Base-by-base conservation (phyloP, 2,329 filamentous ascomycete species). In the Epicoccum nigrum region DNA sequence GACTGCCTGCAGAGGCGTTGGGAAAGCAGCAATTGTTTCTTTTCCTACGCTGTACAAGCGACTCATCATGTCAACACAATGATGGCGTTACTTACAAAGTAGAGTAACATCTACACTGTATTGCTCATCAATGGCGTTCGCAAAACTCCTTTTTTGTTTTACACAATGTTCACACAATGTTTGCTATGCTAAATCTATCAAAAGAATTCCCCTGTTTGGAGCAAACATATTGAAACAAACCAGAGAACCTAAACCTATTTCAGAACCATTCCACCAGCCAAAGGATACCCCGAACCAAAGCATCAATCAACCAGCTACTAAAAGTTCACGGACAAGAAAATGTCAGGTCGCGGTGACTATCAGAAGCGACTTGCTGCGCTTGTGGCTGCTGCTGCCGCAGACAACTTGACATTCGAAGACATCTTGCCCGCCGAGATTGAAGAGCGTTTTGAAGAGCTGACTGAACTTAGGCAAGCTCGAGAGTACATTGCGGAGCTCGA, bases 401-500 rank as follows among this genome's bases (percentile, higher is more conserved):
- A 62, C 21, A 55, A 58, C n/a, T 45, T 56, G 20, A 51, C 50
- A 12, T 27, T 61, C 4, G 54, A 55, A 11, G 57, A 65, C 7
- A 46, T 60, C 8, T 34, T 65, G 3, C 54, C 63, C 1, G 33
- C 50, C 11, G 45, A 56, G 11, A 44, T 59, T n/a, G 50, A 39
- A 21, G 39, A 47, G 8, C 45, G 59, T 34, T 55, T 62, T 19
- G 34, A 47, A 6, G 37, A 51, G 7, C 44, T 49, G 20, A 40
- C 17, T 2, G 58, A 59, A 19, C 45, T 67, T n/a, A 55, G 53
- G 20, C 23, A 37, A 19, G 56, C 61, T n/a, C 54, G 38, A 30
- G 49, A 51, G 11, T 54, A 58, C 25, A 60, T 64, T 39, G 48
- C 54, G 8, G 51, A 61, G 40, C 15, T 59, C 4, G 55, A 65